A percentile compares a stretch with the other conserved stretches of the same genome.
Evolutionary conservation across 345 rosid genomes (phyloP).

Genomic region (Citrus hindsii): DNA sequence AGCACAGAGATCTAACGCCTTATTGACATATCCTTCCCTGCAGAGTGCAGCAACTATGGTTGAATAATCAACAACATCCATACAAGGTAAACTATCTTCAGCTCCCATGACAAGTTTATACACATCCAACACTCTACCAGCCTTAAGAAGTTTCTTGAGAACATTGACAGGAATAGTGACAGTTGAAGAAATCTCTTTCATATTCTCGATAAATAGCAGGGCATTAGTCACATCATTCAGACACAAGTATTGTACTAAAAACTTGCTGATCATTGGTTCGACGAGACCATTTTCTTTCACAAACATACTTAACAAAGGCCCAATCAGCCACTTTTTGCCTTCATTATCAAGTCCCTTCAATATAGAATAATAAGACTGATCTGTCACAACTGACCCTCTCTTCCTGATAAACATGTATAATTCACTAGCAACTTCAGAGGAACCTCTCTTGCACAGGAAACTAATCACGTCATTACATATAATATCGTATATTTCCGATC

Average conservation of each 20-base stretch:
- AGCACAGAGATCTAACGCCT: conserved; percentile 66
- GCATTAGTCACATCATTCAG: conserved; percentile 34
- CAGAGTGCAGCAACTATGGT: conserved; percentile 62
- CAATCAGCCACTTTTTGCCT: conserved; percentile 20
- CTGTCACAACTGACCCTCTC: conserved; percentile 30
- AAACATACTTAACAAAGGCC: conserved; percentile 36
- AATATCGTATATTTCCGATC: conserved; percentile 21
- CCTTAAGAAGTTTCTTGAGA: conserved; percentile 42
- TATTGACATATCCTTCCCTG: conserved; percentile 53
- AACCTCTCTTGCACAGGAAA: conserved; percentile 59
- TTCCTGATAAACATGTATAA: conserved; percentile 46
- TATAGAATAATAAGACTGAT: conserved; percentile 38
- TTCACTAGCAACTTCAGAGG: conserved; percentile 37
- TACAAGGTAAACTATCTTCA: conserved; percentile 31
- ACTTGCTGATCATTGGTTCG: conserved; percentile 38
- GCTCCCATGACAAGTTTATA: conserved; percentile 50
- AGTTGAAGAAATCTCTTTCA: conserved; percentile 25
- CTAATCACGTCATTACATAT: conserved; percentile 47
- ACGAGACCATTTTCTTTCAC: conserved; percentile 47
- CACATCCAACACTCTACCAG: conserved; percentile 56
- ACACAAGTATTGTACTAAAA: conserved; percentile 43
- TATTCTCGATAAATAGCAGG: conserved; percentile 33
- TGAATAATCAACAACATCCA: conserved; percentile 68
- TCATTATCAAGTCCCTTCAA: conserved; percentile 32
- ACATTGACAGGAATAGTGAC: conserved; percentile 36